Conservation (phyloP, 257 asterid species). For the Fraxinus cuspidata region DNA sequence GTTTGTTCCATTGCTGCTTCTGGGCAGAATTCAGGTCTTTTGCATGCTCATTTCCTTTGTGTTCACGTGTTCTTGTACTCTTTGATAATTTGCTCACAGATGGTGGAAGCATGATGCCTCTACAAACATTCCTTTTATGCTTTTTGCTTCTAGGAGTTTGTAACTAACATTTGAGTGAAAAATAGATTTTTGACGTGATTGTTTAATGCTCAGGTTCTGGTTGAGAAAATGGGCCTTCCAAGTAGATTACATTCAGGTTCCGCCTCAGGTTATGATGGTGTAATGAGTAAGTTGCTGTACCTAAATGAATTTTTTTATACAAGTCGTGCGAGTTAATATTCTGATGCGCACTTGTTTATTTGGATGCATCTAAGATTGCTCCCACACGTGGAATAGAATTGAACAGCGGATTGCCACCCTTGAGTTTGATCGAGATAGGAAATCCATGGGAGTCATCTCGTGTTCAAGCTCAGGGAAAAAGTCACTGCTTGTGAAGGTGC, state of each 20-base stretch:
- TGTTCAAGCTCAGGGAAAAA: slow-evolving; percentile 63
- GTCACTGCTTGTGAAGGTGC: slow-evolving; percentile 83
- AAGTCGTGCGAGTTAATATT: neutral
- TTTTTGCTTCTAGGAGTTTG: neutral
- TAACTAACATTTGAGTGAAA: slow-evolving; percentile 4
- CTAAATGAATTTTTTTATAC: slow-evolving; percentile 1
- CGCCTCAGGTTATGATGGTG: slow-evolving; percentile 52
- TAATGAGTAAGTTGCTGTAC: slow-evolving; percentile 58
- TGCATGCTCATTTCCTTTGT: neutral
- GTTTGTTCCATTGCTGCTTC: neutral
- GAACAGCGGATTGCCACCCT: slow-evolving; percentile 92
- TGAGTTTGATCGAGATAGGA: slow-evolving; percentile 96
- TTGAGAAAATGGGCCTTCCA: slow-evolving; percentile 96
- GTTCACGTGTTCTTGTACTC: neutral
- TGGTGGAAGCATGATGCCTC: neutral
- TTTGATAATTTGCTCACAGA: too few species aligned
- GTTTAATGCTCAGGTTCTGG: slow-evolving; percentile 66
- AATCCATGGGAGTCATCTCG: slow-evolving; percentile 96
- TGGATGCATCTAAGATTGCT: slow-evolving; percentile 57
- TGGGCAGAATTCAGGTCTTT: neutral
- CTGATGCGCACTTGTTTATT: slow-evolving; percentile 32
- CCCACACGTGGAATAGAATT: slow-evolving; percentile 64
- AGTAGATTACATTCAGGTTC: slow-evolving; percentile 46
- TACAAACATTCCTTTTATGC: neutral
- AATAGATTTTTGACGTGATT: slow-evolving; percentile 23